These are phyloP conservation scores for Gossypium thurberi DNA, from an alignment of 345 rosid species.

Conservation along the genomic window DNA sequence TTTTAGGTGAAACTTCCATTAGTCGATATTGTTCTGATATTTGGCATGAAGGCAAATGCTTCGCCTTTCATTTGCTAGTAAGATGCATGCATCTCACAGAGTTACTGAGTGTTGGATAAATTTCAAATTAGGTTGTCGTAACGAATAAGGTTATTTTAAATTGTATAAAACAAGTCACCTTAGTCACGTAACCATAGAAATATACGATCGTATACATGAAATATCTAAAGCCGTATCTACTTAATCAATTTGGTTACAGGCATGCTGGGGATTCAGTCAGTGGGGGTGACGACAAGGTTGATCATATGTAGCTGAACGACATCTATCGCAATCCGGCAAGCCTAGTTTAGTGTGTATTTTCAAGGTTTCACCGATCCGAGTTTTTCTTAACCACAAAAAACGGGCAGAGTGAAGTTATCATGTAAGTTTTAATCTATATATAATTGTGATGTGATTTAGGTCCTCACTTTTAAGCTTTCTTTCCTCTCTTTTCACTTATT, in stretches of 20 bases:
- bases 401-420: conserved; percentile 16
- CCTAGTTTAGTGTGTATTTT: conserved; percentile 34
- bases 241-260: conserved; percentile 40
- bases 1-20: not conserved
- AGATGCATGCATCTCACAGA: not conserved
- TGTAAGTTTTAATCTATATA: conserved; percentile 17
- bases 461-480: conserved; percentile 25
- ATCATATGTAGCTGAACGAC: conserved; percentile 35
- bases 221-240: not conserved
- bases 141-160: not conserved
- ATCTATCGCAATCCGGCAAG: conserved; percentile 1
- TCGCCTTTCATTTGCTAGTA: not conserved
- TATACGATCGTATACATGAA: not conserved
- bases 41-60: not conserved
- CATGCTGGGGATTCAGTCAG: conserved; percentile 68
- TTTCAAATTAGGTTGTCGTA: not conserved
- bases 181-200: not conserved
- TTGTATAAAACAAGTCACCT: not conserved
- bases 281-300: conserved; percentile 51
- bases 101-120: not conserved
- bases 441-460: conserved; percentile 24
- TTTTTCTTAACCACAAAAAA: conserved; percentile 7
- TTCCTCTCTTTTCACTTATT: not conserved
- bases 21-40: not conserved
- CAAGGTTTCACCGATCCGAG: not conserved